These are phyloP conservation scores for Penicillium waksmanii DNA, from an alignment of 495 filamentous ascomycete species.

Conservation along the genomic window DNA sequence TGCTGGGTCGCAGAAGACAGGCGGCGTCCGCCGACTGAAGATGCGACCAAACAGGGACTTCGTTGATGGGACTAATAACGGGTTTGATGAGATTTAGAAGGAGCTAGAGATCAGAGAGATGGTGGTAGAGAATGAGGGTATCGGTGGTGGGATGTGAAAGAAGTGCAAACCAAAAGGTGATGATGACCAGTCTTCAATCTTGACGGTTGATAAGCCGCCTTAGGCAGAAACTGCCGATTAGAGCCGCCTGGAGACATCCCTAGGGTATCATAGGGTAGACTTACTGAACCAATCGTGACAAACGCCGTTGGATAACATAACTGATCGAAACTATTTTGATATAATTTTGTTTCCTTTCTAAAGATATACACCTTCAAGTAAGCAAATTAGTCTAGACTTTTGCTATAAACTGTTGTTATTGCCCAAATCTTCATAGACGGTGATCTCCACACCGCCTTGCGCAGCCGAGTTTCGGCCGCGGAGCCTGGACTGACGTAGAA, in stretches of 20 bases:
- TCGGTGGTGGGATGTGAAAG: neutral
- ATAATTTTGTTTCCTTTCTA: no score
- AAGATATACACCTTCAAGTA: no score
- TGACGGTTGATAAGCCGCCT: constrained; percentile 22
- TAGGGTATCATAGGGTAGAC: no score
- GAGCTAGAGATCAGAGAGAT: neutral
- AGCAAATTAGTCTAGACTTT: no score
- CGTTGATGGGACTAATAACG: neutral
- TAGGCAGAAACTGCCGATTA: constrained; percentile 22
- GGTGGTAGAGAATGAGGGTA: neutral
- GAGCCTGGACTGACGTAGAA: constrained; percentile 38
- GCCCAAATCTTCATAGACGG: no score
- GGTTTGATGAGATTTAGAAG: neutral
- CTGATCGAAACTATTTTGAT: no score
- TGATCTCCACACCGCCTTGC: neutral
- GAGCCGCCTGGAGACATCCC: neutral
- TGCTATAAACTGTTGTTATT: no score
- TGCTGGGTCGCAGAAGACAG: constrained; percentile 20
- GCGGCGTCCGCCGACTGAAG: constrained; percentile 13
- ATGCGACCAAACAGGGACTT: constrained; percentile 7
- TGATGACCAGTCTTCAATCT: constrained; percentile 4
- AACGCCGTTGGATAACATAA: no score
- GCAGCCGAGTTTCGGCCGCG: constrained; percentile 6
- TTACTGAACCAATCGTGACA: neutral
- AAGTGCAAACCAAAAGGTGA: constrained; percentile 1